phyloP scores from a whole-genome alignment of 148 eudicot genomes.

The Vaccinium darrowii region DNA sequence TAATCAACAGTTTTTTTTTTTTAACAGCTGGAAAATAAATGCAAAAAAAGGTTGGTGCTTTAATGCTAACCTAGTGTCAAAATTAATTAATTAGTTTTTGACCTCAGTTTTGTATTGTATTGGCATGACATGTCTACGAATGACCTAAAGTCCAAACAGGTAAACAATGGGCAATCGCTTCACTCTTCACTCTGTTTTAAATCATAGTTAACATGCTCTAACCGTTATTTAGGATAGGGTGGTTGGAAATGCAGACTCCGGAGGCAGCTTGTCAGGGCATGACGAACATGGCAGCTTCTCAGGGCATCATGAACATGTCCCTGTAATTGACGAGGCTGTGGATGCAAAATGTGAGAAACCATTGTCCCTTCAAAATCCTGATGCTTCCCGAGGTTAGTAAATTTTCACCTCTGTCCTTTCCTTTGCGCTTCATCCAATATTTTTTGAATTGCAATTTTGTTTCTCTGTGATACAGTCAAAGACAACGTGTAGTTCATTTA shows the following conservation, averaged over 20 bases:
- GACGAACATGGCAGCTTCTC: slow-evolving; percentile 25
- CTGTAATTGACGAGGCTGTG: slow-evolving; percentile 36
- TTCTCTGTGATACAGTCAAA: not conserved
- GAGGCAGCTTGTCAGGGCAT: slow-evolving; percentile 21
- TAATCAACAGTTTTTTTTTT: not conserved
- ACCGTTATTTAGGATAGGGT: slow-evolving; percentile 27
- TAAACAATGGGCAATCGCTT: not conserved
- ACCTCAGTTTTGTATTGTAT: not conserved
- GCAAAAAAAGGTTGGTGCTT: not conserved
- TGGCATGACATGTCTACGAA: not conserved
- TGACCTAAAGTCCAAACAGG: not conserved
- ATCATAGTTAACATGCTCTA: not conserved
- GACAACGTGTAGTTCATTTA: not conserved
- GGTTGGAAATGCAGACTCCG: slow-evolving; percentile 22
- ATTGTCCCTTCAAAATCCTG: slow-evolving; percentile 18
- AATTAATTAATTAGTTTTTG: not conserved
- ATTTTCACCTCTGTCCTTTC: slow-evolving; percentile 7
- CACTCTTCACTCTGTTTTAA: not conserved
- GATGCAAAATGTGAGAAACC: slow-evolving; percentile 26
- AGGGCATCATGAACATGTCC: slow-evolving; percentile 27
- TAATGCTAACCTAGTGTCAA: not conserved
- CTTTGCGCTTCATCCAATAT: not conserved
- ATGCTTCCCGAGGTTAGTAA: slow-evolving; percentile 38
- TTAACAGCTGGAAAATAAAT: not conserved
- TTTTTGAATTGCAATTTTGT: not conserved